Evolutionary conservation across 208 protist genomes (phyloP), one percentile per base, ranked within the genome.

Genomic region (Zelonia costaricensis): DNA sequence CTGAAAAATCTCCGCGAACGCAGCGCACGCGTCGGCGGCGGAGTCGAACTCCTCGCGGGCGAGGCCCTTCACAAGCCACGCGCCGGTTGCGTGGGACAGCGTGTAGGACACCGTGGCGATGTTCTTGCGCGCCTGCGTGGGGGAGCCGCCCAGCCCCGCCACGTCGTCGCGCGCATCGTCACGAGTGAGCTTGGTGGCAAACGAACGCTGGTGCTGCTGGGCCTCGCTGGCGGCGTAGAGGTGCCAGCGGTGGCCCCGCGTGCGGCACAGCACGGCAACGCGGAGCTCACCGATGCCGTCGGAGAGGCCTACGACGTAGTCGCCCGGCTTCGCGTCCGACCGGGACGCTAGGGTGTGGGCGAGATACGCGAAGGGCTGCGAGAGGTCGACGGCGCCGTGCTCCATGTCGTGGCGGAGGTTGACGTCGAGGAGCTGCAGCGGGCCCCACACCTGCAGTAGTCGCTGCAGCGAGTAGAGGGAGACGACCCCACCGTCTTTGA

Each of bases 381-480:
- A 51, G 12, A 95, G 69, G 45, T 79, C 62, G 62, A 91, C 63
- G n/a, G 78, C 48, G 23, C 82, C 84, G 40, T 61, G 71, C 39
- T 51, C 56, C 48, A 91, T 59, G 57, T 91, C 82, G 35, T 84
- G 70, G 43, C 57, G 62, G 60, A 96, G 66, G 71, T 88, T 91
- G 54, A 73, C 63, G 47, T 87, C 80, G 22, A 96, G 72, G 51
- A 94, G 59, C 38, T 85, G 63, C 58, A 96, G 81, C 38, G 90
- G 87, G 16, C 90, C 90, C 87, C 86, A 96, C 44, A 96, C 74
- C 42, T 53, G 56, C 16, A 96, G 70, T 13, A 96, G 77, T n/a
- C 78, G 67, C 16, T 84, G 70, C 63, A 96, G 57, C 18, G 81
- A 78, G 57, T 84, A 92, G 33, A 93, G 63, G 4, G 87, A 92